Evolutionary conservation across 192 early-diverging fungal genomes (phyloP), one percentile per base, ranked within the genome.

Genomic region (Polychytrium aggregatum): DNA sequence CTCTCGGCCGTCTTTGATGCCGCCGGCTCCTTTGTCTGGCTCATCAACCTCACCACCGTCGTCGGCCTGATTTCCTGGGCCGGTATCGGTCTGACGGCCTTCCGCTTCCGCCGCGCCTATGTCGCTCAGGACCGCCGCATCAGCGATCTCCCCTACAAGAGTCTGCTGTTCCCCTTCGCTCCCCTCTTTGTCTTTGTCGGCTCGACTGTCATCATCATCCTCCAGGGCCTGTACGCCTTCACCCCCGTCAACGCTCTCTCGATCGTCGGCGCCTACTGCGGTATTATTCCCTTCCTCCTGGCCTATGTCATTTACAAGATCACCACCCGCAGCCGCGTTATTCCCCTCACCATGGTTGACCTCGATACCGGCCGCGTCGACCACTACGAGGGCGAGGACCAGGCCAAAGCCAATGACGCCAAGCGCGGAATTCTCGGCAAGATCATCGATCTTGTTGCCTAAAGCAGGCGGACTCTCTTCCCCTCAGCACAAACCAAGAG

Each of bases 1-100:
- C 49, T 82, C 17, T 68, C 70, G 0, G 60, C 70, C 7, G 57
- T 82, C 6, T 67, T 76, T 16, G 74, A 68, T 13, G 56, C 64
- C 30, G 68, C 62, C 33, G 59, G 22, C 14, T 57, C 62, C 37
- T 76, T 79, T 56, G 52, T 46, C 50, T 71, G 59, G 35, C 50
- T 75, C n/a, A 37, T 63, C 41, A 57, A 45, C 56, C 35, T 70
- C n/a, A 41, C 57, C 21, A 34, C 44, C 22, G 25, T 62, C 16
- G 46, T 44, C n/a, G 56, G 51, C 21, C 43, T 68, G 37, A 44
- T 71, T 24, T 53, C 53, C 21, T 71, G 70, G 70, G 39, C 35
- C 21, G 49, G 46, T 5, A 62, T 71, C 40, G 35, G 59, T n/a
- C 29, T 60, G n/a, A 64, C 70, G 11, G 66, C 70, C 41, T 53